Evolutionary conservation across 805 yeast species (phyloP), one percentile per base, ranked within the genome.

Genomic region (Pichia pseudocactophila): DNA sequence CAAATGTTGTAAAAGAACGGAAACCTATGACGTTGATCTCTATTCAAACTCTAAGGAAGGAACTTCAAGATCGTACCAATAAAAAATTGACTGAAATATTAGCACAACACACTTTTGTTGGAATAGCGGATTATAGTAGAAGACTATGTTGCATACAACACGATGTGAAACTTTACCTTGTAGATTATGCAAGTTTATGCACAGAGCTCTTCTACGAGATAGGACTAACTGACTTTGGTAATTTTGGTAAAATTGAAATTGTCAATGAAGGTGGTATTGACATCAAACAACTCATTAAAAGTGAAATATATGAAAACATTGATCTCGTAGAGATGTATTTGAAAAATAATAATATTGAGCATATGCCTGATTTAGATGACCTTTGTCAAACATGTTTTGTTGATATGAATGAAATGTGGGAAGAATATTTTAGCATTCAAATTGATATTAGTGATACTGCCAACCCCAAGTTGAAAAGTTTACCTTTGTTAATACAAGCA

Each of bases 81-180:
- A 56, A 63, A n/a, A 70, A 71, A 5, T 61, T 90, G 19, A 80
- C 95, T 0, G 71, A 76, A 34, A 61, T 86, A 2, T 78, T 90
- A 59, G 71, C 81, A 8, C 76, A 82, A 42, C 74, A 82, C 39
- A 75, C 81, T 0, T 85, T 72, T 55, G 81, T 92, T 8, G 98
- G 98, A 0, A 63, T 90, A 3, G 89, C 85, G 2, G 97, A 90
- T 56, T 72, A 73, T 10, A 55, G 62, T 11, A 72, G 76, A 47
- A 65, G 97, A 35, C 64, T 90, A 17, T 80, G 83, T 12, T 82
- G 95, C n/a, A 68, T 90, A 35, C 98, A 92, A 57, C 74, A 79
- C 55, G 96, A 82, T 51, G 82, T 88, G 8, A 77, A 78, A 44
- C 65, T 92, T 12, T 82, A 73, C 56, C 61, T 92, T 19, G 77